phyloP scores from a whole-genome alignment of 2,329 filamentous ascomycete species.

The Macroventuria anomochaeta region DNA sequence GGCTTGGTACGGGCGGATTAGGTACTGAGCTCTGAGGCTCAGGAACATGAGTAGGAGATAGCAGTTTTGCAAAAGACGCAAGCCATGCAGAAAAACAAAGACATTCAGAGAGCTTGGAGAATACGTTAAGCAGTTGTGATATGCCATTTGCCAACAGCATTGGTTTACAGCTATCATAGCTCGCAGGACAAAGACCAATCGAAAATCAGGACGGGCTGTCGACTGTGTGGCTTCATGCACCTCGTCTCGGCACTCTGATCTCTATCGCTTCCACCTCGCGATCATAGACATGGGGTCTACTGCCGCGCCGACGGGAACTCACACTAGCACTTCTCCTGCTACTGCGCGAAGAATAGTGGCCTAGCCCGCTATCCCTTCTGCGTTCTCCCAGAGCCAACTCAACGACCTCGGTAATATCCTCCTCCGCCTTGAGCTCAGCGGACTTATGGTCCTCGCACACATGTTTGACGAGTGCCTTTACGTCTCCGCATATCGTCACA shows the following conservation, averaged over 20 bases:
- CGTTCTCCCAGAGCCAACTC: slow-evolving; percentile 26
- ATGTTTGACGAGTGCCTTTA: slow-evolving; percentile 45
- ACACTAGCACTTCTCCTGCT: slow-evolving; percentile 39
- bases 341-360: slow-evolving; percentile 22
- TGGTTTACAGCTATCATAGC: background rate
- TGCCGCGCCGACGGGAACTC: slow-evolving; percentile 26
- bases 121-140: background rate
- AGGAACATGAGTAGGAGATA: background rate
- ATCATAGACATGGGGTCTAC: slow-evolving; percentile 26
- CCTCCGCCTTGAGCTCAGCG: slow-evolving; percentile 40
- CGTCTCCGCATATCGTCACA: slow-evolving; percentile 47
- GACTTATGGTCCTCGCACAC: slow-evolving; percentile 44
- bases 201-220: background rate
- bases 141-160: background rate
- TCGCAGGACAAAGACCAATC: background rate
- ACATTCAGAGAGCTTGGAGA: background rate
- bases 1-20: slow-evolving; percentile 1
- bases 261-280: slow-evolving; percentile 38
- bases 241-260: slow-evolving; percentile 24
- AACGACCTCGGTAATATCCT: slow-evolving; percentile 42
- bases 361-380: slow-evolving; percentile 38
- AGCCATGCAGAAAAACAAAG: background rate
- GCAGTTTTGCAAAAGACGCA: too few relatives aligned
- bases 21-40: background rate
- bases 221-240: slow-evolving; percentile 9